phyloP scores from a whole-genome alignment of 2,329 filamentous ascomycete genomes.

The Alternaria arborescens region DNA sequence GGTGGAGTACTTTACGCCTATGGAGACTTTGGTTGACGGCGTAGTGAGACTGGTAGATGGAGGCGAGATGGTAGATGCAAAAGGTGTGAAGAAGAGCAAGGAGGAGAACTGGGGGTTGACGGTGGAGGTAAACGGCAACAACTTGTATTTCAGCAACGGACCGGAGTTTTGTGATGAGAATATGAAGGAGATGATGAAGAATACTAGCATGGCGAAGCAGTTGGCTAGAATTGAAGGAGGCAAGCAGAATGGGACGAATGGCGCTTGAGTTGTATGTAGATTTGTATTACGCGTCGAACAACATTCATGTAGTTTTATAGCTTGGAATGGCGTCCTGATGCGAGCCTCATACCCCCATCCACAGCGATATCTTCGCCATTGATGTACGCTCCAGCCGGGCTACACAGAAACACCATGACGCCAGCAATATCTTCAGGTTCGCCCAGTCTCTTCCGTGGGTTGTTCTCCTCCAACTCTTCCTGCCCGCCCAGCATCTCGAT shows the following conservation, averaged over 20 bases:
- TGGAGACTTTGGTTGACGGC: slow-evolving; percentile 38
- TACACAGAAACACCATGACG: slow-evolving; percentile 48
- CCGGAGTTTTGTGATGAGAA: slow-evolving; percentile 32
- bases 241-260: slow-evolving; percentile 13
- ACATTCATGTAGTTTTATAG: slow-evolving; percentile 18
- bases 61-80: slow-evolving; percentile 37
- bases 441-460: slow-evolving; percentile 45
- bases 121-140: slow-evolving; percentile 41
- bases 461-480: slow-evolving; percentile 50
- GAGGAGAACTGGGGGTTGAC: slow-evolving; percentile 36
- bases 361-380: slow-evolving; percentile 47
- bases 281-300: neutral
- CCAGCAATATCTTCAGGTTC: slow-evolving; percentile 50
- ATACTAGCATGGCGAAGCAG: slow-evolving; percentile 41
- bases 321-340: slow-evolving; percentile 39
- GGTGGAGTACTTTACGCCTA: slow-evolving; percentile 45
- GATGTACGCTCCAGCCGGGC: slow-evolving; percentile 39
- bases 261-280: neutral
- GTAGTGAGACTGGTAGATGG: slow-evolving; percentile 45
- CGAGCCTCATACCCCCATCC: slow-evolving; percentile 42
- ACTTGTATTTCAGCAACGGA: slow-evolving; percentile 38
- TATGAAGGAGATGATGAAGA: slow-evolving; percentile 43
- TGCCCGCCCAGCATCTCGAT: slow-evolving; percentile 52
- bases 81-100: slow-evolving; percentile 29
- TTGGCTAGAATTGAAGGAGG: slow-evolving; percentile 36